Conservation (phyloP, 108 stramenopile species). For the Cyclotella kingstonii region DNA sequence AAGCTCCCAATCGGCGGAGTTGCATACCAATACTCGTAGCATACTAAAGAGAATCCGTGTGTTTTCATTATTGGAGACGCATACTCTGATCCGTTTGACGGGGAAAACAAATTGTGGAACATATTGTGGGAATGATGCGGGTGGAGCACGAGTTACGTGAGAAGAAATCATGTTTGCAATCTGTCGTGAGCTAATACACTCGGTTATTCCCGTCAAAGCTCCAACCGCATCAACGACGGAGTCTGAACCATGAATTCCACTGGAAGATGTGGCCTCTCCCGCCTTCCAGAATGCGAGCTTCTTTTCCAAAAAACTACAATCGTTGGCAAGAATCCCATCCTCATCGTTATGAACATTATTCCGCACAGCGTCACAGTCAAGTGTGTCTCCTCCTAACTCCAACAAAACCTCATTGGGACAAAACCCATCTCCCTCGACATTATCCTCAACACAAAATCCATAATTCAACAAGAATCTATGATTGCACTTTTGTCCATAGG, state of each 20-base stretch:
- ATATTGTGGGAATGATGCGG: neutral
- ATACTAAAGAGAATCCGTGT: slow-evolving; percentile 82
- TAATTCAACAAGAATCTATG: slow-evolving; percentile 99
- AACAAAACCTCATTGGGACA: slow-evolving; percentile 98
- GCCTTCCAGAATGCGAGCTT: slow-evolving; percentile 90
- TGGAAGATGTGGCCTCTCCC: slow-evolving; percentile 52
- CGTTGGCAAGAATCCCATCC: neutral
- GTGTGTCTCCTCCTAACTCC: slow-evolving; percentile 60
- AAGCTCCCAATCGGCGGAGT: slow-evolving; percentile 59
- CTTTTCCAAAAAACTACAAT: slow-evolving; percentile 32
- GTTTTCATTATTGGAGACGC: slow-evolving; percentile 96
- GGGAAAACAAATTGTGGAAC: slow-evolving; percentile 15
- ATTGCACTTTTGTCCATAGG: slow-evolving; percentile 99
- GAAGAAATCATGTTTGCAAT: too few species aligned
- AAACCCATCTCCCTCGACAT: slow-evolving; percentile 94
- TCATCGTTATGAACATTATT: neutral
- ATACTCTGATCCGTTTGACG: slow-evolving; percentile 86
- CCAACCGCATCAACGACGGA: slow-evolving; percentile 1
- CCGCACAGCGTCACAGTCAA: slow-evolving; percentile 59
- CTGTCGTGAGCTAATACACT: slow-evolving; percentile 17
- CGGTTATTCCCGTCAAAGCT: neutral
- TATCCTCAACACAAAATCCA: slow-evolving; percentile 98
- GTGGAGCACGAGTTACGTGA: slow-evolving; percentile 7
- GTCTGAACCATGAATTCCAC: neutral
- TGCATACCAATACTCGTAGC: slow-evolving; percentile 76